Evolutionary conservation across 768 basidiomycete genomes (phyloP).

Genomic region (Hebeloma cylindrosporum): DNA sequence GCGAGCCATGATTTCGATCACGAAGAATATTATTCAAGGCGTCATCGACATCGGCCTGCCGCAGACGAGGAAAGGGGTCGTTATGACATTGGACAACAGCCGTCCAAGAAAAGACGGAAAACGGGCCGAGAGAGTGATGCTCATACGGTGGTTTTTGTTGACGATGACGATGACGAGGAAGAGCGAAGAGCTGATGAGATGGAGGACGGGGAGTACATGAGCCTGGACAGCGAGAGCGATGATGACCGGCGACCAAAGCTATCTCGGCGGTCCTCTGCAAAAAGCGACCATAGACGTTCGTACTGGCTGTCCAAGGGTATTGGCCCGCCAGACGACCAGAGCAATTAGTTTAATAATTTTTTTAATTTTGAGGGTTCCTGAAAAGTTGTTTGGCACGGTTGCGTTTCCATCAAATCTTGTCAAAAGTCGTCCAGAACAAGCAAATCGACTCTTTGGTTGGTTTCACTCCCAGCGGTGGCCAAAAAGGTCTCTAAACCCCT

Average conservation of each 20-base stretch:
- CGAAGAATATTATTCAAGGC: constrained; percentile 8
- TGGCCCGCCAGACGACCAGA: too few species aligned
- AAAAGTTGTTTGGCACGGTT: too few species aligned
- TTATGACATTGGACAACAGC: constrained; percentile 52
- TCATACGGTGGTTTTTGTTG: constrained; percentile 52
- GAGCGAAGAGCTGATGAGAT: constrained; percentile 18
- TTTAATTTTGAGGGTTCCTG: too few species aligned
- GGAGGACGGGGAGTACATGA: constrained; percentile 27
- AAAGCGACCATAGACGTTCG: constrained; percentile 41
- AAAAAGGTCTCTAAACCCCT: constrained; percentile 7
- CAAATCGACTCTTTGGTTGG: too few species aligned
- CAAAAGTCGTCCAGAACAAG: too few species aligned
- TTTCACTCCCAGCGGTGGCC: too few species aligned
- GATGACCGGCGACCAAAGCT: constrained; percentile 6
- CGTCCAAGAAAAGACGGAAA: constrained; percentile 47
- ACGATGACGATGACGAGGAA: constrained; percentile 41
- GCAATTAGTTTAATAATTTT: too few species aligned
- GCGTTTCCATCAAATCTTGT: too few species aligned
- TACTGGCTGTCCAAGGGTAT: constrained; percentile 62
- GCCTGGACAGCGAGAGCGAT: constrained; percentile 16
- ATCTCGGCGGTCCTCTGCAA: constrained; percentile 14
- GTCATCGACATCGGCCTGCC: constrained; percentile 1
- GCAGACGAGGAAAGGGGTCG: constrained; percentile 53
- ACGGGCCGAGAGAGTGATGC: constrained; percentile 39
- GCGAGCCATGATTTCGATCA: constrained; percentile 3